Conservation (phyloP, 495 filamentous ascomycete genomes). For the Hypoxylon fuscum region DNA sequence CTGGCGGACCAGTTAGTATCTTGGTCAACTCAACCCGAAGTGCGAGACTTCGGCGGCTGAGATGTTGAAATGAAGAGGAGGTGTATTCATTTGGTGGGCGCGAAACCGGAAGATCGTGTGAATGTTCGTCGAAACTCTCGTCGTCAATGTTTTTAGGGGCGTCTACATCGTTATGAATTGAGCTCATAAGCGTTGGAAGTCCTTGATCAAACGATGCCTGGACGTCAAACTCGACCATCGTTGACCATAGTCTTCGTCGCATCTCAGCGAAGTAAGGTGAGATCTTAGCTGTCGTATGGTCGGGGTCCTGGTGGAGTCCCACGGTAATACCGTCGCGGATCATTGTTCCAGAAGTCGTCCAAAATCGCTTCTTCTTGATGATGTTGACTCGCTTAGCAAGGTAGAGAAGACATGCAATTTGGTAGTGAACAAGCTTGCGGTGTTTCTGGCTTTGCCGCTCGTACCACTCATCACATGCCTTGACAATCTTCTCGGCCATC, state of each 20-base stretch:
- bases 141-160: conserved; percentile 48
- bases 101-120: conserved; percentile 38
- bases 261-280: conserved; percentile 46
- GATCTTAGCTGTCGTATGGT: conserved; percentile 34
- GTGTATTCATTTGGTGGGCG: conserved; percentile 43
- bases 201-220: conserved; percentile 49
- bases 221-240: conserved; percentile 46
- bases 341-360: conserved; percentile 43
- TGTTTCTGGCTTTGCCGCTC: conserved; percentile 43
- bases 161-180: conserved; percentile 38
- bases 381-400: conserved; percentile 47
- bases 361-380: conserved; percentile 48
- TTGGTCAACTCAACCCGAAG: conserved; percentile 45
- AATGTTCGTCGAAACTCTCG: conserved; percentile 42
- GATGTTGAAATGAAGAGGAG: conserved; percentile 43
- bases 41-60: conserved; percentile 43
- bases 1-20: conserved; percentile 38
- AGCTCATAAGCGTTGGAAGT: conserved; percentile 46
- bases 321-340: conserved; percentile 43
- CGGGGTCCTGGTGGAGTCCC: conserved; percentile 45
- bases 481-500: conserved; percentile 45
- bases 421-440: conserved; percentile 48
- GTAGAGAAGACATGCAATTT: conserved; percentile 45
- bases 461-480: conserved; percentile 45
- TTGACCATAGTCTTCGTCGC: conserved; percentile 47